phyloP scores from a whole-genome alignment of 352 stramenopile species.

The Albugo laibachii region DNA sequence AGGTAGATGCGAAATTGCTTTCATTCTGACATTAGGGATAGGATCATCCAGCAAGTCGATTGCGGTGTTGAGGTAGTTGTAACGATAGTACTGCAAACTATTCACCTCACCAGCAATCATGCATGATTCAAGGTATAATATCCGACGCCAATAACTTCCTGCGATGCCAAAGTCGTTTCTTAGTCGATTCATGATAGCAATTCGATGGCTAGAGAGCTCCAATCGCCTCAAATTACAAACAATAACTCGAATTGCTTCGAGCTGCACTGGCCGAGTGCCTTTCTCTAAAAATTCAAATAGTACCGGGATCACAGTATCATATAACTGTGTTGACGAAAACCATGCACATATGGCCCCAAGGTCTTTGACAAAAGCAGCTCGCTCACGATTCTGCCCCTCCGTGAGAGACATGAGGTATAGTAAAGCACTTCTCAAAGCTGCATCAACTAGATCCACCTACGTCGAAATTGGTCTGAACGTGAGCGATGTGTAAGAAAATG shows the following conservation, averaged over 20 bases:
- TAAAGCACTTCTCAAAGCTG: slow-evolving; percentile 34
- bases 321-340: slow-evolving; percentile 35
- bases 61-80: slow-evolving; percentile 55
- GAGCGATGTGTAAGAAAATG: not conserved
- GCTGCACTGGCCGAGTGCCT: slow-evolving; percentile 45
- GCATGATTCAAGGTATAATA: slow-evolving; percentile 55
- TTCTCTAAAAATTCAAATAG: slow-evolving; percentile 65
- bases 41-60: slow-evolving; percentile 56
- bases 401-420: slow-evolving; percentile 56
- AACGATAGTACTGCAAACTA: slow-evolving; percentile 47
- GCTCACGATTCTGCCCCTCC: slow-evolving; percentile 41
- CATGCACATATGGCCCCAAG: slow-evolving; percentile 35
- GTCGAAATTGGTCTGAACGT: not conserved
- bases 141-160: slow-evolving; percentile 51
- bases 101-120: slow-evolving; percentile 35
- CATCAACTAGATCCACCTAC: slow-evolving; percentile 28
- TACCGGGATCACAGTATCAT: slow-evolving; percentile 54
- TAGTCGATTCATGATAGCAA: slow-evolving; percentile 42
- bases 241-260: slow-evolving; percentile 37
- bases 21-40: slow-evolving; percentile 56
- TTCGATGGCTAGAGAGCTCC: slow-evolving; percentile 39
- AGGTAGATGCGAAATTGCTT: slow-evolving; percentile 36
- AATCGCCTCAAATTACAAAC: slow-evolving; percentile 51
- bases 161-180: slow-evolving; percentile 50
- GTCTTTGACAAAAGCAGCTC: slow-evolving; percentile 40